Conservation (phyloP, 495 filamentous ascomycete genomes). For the Xylaria venustula region DNA sequence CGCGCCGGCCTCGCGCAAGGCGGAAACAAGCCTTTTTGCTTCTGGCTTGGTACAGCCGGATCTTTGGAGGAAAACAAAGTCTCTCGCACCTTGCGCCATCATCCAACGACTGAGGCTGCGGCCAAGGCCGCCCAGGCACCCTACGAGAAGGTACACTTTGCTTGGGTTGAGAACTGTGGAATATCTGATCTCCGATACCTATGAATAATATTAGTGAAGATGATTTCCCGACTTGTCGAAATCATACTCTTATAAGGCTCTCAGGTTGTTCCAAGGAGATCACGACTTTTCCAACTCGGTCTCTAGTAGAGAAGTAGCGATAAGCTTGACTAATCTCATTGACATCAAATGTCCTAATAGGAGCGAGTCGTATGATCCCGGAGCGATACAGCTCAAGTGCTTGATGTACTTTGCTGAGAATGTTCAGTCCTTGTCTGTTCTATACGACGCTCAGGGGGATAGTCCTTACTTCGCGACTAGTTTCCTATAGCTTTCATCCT, state of each 20-base stretch:
- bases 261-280: constrained; percentile 35
- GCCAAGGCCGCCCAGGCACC: constrained; percentile 55
- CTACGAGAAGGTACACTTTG: constrained; percentile 49
- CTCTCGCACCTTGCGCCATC: constrained; percentile 42
- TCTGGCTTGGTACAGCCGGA: constrained; percentile 32
- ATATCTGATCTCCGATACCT: neutral
- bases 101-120: constrained; percentile 48
- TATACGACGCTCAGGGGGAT: too few relatives aligned
- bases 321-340: constrained; percentile 16
- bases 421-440: too few relatives aligned
- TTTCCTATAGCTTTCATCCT: constrained; percentile 6
- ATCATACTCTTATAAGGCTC: neutral
- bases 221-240: neutral
- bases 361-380: constrained; percentile 2
- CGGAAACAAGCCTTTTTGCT: constrained; percentile 26
- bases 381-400: constrained; percentile 17
- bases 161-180: constrained; percentile 18
- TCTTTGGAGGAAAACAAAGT: constrained; percentile 49
- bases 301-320: constrained; percentile 18
- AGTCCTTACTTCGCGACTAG: neutral
- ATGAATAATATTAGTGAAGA: neutral
- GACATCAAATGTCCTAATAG: constrained; percentile 13
- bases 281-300: constrained; percentile 53
- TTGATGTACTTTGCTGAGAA: too few relatives aligned
- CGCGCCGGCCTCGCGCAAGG: constrained; percentile 22